These are phyloP conservation scores for Hypoxylon lienhwacheense DNA, from an alignment of 495 filamentous ascomycete genomes.

Conservation along the genomic window DNA sequence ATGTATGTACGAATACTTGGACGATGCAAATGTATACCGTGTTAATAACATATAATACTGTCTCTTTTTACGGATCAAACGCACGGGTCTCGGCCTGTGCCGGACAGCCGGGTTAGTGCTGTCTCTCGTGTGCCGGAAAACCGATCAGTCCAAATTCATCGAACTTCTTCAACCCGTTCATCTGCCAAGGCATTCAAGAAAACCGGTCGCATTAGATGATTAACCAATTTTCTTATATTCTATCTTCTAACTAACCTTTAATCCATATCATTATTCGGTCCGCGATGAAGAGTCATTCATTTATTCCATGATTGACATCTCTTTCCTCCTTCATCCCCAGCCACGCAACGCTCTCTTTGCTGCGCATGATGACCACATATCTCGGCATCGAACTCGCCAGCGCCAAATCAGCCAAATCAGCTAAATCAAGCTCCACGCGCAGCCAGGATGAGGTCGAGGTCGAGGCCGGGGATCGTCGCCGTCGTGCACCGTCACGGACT, in stretches of 20 bases:
- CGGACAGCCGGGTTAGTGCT: conserved; percentile 37
- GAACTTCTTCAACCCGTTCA: conserved; percentile 35
- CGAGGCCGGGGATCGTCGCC: not conserved
- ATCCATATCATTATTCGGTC: conserved; percentile 21
- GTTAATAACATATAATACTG: conserved; percentile 1
- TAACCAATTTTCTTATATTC: conserved; percentile 15
- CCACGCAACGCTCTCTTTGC: conserved; percentile 9
- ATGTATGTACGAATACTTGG: not conserved
- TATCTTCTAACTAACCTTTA: conserved; percentile 1
- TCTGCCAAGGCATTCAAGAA: conserved; percentile 31
- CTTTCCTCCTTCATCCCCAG: not conserved
- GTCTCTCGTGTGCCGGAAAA: conserved; percentile 32
- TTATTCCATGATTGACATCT: conserved; percentile 33
- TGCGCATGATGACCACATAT: conserved; percentile 32
- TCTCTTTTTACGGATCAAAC: conserved; percentile 17
- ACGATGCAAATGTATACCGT: no score
- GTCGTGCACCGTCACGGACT: conserved; percentile 8
- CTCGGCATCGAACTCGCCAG: conserved; percentile 28
- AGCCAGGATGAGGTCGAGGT: not conserved
- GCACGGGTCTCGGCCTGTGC: conserved; percentile 37
- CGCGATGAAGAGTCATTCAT: conserved; percentile 31
- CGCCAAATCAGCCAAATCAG: not conserved
- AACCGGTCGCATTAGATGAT: conserved; percentile 28
- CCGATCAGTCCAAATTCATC: conserved; percentile 26
- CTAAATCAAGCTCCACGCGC: conserved; percentile 2